phyloP scores from a whole-genome alignment of 768 basidiomycete species.

The Russula ochroleuca region DNA sequence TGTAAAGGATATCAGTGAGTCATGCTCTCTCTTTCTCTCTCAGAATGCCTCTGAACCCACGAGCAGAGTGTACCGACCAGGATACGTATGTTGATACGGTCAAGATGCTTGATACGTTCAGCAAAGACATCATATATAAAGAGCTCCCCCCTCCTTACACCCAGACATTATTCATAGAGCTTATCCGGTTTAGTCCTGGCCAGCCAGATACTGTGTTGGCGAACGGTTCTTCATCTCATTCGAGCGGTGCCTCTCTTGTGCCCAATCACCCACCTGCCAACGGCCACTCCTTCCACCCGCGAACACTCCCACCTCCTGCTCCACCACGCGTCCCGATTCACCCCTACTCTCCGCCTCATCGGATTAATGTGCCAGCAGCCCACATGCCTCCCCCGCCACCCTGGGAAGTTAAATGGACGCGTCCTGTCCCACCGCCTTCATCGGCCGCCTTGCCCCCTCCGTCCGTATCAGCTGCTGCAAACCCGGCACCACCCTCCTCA shows the following conservation, averaged over 20 bases:
- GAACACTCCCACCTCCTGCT: constrained; percentile 31
- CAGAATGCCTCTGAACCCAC: constrained; percentile 20
- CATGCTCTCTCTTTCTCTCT: constrained; percentile 13
- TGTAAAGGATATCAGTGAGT: constrained; percentile 58
- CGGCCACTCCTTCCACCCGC: constrained; percentile 16
- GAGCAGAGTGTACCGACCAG: constrained; percentile 43
- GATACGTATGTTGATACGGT: constrained; percentile 68
- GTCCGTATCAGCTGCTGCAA: constrained; percentile 26
- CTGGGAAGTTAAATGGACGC: constrained; percentile 35
- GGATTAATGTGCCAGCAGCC: constrained; percentile 12
- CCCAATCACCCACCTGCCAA: constrained; percentile 21
- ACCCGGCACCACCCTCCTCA: constrained; percentile 23
- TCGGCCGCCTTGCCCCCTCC: constrained; percentile 1
- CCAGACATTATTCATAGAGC: constrained; percentile 70
- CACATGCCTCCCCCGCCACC: constrained; percentile 39
- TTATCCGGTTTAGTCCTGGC: constrained; percentile 58
- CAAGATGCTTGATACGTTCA: constrained; percentile 69
- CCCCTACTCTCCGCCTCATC: constrained; percentile 16
- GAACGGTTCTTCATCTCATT: constrained; percentile 28
- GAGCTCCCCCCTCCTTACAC: constrained; percentile 59
- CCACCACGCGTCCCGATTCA: constrained; percentile 34
- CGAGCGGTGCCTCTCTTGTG: constrained; percentile 27
- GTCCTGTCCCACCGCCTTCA: constrained; percentile 24
- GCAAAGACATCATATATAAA: constrained; percentile 67
- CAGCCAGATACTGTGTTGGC: constrained; percentile 41